Evolutionary conservation across 495 filamentous ascomycete genomes (phyloP).

Genomic region (Xylaria palmicola): DNA sequence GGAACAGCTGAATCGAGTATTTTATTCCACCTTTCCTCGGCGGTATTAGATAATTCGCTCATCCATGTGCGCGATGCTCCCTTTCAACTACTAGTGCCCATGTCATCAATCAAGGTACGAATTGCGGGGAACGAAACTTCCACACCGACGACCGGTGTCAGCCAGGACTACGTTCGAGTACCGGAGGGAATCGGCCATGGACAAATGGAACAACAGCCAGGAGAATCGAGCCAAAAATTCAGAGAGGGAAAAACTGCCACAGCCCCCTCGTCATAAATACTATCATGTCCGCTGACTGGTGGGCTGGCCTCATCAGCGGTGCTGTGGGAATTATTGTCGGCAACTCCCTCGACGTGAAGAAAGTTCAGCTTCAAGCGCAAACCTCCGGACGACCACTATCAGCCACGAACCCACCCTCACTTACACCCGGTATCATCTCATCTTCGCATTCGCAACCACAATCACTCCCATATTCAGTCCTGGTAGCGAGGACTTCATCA

Average conservation of each 20-base stretch:
- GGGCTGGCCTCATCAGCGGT: slow-evolving; percentile 82
- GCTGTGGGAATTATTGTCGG: slow-evolving; percentile 81
- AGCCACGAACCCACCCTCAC: background rate
- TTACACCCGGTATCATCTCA: background rate
- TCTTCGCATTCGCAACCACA: background rate
- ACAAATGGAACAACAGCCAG: too few relatives aligned
- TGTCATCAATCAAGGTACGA: background rate
- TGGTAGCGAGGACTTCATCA: background rate
- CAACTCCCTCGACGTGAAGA: slow-evolving; percentile 83
- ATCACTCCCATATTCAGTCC: too few relatives aligned
- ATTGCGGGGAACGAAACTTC: background rate
- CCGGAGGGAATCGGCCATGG: too few relatives aligned
- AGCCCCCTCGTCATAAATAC: background rate
- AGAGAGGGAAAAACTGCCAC: too few relatives aligned
- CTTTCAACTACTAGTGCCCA: background rate
- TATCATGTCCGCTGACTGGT: slow-evolving; percentile 79
- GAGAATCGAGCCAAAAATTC: too few relatives aligned
- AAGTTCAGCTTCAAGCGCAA: slow-evolving; percentile 73
- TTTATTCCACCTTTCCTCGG: too few relatives aligned
- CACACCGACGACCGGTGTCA: too few relatives aligned
- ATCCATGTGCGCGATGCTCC: too few relatives aligned
- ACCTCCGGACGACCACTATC: slow-evolving; percentile 18
- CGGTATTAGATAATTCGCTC: too few relatives aligned
- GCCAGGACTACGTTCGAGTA: too few relatives aligned
- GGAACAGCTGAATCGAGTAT: too few relatives aligned